Evolutionary conservation across 495 filamentous ascomycete genomes (phyloP).

Genomic region (Xylaria scruposa): DNA sequence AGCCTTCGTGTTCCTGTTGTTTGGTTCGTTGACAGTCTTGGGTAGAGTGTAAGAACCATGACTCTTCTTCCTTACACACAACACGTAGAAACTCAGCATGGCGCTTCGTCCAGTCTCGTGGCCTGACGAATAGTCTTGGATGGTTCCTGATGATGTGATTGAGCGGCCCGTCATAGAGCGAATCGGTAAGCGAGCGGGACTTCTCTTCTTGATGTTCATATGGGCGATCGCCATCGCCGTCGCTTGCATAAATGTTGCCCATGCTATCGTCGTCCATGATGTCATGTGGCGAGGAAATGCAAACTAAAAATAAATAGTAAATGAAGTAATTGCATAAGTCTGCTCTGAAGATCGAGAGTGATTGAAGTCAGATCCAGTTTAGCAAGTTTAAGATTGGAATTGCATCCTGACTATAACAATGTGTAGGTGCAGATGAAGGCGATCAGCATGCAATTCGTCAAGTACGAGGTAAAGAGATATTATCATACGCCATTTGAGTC

Average conservation of each 20-base stretch:
- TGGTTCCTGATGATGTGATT: slow-evolving; percentile 18
- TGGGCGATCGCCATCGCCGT: neutral
- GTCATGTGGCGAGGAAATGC: neutral
- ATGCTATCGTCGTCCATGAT: neutral
- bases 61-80: neutral
- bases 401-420: neutral
- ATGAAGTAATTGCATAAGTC: neutral
- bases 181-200: neutral
- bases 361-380: neutral
- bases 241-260: no score
- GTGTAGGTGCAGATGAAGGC: neutral
- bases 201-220: neutral
- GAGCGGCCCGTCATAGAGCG: slow-evolving; percentile 17
- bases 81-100: neutral
- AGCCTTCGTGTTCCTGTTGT: neutral
- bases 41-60: neutral
- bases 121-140: slow-evolving; percentile 6
- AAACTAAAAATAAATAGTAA: neutral
- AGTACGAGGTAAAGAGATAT: neutral
- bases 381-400: neutral
- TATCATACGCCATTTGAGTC: neutral
- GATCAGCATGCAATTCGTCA: neutral
- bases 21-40: neutral
- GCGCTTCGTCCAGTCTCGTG: neutral
- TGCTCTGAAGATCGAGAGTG: no score